These are phyloP conservation scores for Pythium graminicola DNA, from an alignment of 352 stramenopile genomes.

Conservation along the genomic window DNA sequence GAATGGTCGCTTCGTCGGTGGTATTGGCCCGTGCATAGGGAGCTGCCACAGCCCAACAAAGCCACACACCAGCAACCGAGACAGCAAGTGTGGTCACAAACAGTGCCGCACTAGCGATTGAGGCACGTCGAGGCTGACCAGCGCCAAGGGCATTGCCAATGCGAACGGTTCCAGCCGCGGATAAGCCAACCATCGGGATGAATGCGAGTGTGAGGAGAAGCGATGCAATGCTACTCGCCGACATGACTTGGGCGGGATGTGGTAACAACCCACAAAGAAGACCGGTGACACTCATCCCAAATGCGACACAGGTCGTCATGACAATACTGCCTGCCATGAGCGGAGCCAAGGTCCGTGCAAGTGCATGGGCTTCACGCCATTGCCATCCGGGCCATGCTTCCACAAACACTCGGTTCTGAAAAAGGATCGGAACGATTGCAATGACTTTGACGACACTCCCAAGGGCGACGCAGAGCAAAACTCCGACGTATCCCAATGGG, in stretches of 20 bases:
- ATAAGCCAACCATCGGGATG: slow-evolving; percentile 43
- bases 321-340: slow-evolving; percentile 38
- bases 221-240: slow-evolving; percentile 41
- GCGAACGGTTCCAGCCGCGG: slow-evolving; percentile 40
- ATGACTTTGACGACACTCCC: slow-evolving; percentile 26
- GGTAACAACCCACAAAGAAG: slow-evolving; percentile 46
- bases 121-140: slow-evolving; percentile 35
- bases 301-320: slow-evolving; percentile 39
- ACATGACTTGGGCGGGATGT: slow-evolving; percentile 42
- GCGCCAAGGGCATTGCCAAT: slow-evolving; percentile 56
- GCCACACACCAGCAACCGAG: slow-evolving; percentile 21
- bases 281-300: slow-evolving; percentile 39
- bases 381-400: slow-evolving; percentile 30
- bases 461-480: slow-evolving; percentile 24
- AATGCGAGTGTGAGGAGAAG: slow-evolving; percentile 36
- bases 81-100: slow-evolving; percentile 16
- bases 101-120: slow-evolving; percentile 29
- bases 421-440: slow-evolving; percentile 14
- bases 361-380: slow-evolving; percentile 14
- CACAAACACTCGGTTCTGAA: slow-evolving; percentile 21
- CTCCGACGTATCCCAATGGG: slow-evolving; percentile 29
- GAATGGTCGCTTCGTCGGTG: slow-evolving; percentile 25
- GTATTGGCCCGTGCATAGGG: slow-evolving; percentile 40
- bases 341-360: slow-evolving; percentile 7
- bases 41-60: slow-evolving; percentile 27